These are phyloP conservation scores for Quillaja saponaria DNA, from an alignment of 306 rosid species.

Conservation along the genomic window DNA sequence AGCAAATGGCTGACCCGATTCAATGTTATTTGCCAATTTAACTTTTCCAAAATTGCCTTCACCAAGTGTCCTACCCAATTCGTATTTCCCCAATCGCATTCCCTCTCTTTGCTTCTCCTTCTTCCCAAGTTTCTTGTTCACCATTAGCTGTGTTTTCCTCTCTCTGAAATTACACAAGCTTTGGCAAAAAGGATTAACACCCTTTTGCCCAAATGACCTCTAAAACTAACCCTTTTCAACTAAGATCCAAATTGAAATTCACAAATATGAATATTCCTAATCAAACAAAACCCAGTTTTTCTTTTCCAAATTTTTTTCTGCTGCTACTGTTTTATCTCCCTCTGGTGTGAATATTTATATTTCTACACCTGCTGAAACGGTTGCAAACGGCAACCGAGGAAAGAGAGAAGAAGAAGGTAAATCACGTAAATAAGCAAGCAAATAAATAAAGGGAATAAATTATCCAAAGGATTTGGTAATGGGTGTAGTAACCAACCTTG, in stretches of 20 bases:
- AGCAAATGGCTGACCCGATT: constrained; percentile 61
- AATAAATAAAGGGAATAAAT: no score
- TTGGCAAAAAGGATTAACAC: constrained; percentile 1
- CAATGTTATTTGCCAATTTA: constrained; percentile 60
- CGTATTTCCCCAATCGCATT: constrained; percentile 73
- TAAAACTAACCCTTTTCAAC: not conserved
- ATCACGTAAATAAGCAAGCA: not conserved
- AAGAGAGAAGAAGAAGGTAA: not conserved
- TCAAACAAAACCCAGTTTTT: not conserved
- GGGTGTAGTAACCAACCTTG: no score
- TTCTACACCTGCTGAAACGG: constrained; percentile 8
- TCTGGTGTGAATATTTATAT: not conserved
- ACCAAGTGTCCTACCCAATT: constrained; percentile 73
- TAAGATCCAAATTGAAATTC: not conserved
- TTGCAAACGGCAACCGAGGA: not conserved
- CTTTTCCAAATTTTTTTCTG: not conserved
- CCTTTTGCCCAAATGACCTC: constrained; percentile 7
- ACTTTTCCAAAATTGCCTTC: constrained; percentile 95
- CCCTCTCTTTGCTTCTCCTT: constrained; percentile 25
- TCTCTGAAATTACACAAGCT: constrained; percentile 2
- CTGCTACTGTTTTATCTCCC: not conserved
- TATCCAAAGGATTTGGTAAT: no score
- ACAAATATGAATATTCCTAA: not conserved
- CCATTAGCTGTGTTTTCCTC: constrained; percentile 35
- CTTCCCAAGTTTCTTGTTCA: constrained; percentile 26